phyloP scores from a whole-genome alignment of 1,284 basidiomycete genomes.

The Earliella scabrosa region DNA sequence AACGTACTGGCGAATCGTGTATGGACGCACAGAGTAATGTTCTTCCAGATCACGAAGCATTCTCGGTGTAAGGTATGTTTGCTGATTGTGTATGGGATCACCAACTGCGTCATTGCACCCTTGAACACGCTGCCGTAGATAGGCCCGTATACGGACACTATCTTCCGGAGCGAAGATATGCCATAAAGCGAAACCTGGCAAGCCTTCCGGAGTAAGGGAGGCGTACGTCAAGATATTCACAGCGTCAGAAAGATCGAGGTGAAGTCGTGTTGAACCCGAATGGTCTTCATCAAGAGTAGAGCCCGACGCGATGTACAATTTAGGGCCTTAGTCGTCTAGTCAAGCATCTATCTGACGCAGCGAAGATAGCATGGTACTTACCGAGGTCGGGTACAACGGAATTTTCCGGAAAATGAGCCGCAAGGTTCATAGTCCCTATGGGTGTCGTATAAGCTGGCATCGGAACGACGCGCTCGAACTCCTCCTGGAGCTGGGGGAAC shows the following conservation, averaged over 20 bases:
- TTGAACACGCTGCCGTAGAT: slow-evolving; percentile 48
- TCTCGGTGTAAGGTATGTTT: slow-evolving; percentile 74
- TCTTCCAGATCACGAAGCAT: slow-evolving; percentile 66
- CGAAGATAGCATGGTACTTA: slow-evolving; percentile 37
- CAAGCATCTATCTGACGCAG: slow-evolving; percentile 36
- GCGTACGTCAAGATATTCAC: slow-evolving; percentile 86
- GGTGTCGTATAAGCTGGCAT: slow-evolving; percentile 82
- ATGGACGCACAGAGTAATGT: slow-evolving; percentile 67
- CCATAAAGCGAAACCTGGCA: slow-evolving; percentile 82
- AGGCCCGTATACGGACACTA: slow-evolving; percentile 69
- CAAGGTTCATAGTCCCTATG: slow-evolving; percentile 83
- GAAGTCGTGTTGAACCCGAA: slow-evolving; percentile 79
- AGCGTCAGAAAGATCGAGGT: slow-evolving; percentile 93
- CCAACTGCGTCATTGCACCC: slow-evolving; percentile 42
- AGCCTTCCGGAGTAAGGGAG: slow-evolving; percentile 54
- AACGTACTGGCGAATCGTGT: slow-evolving; percentile 79
- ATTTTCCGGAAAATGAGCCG: slow-evolving; percentile 80
- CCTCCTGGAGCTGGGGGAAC: slow-evolving; percentile 79
- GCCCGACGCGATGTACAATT: slow-evolving; percentile 75
- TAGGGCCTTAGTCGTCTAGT: slow-evolving; percentile 51
- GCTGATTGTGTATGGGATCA: slow-evolving; percentile 88
- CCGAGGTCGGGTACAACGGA: slow-evolving; percentile 84
- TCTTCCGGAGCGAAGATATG: slow-evolving; percentile 83
- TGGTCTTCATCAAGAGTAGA: slow-evolving; percentile 56
- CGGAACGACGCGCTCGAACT: slow-evolving; percentile 79